Evolutionary conservation across 169 alveolate species (phyloP), one percentile per base, ranked within the genome.

Genomic region (Plasmodium falciparum): DNA sequence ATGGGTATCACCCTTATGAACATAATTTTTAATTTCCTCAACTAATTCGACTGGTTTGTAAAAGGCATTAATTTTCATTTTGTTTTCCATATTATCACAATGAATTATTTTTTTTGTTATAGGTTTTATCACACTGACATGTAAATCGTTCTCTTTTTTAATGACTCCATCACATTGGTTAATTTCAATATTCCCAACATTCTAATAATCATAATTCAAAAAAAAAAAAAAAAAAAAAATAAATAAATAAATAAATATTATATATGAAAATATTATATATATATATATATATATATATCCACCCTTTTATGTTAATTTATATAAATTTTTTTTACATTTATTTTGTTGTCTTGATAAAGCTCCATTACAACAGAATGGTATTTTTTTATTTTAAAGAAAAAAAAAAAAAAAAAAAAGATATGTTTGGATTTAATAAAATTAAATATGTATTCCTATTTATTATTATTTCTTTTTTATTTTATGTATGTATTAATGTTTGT

Each of bases 31-130:
- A 2, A 83, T 73, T 49, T 83, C 91, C 59, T 83, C 91, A 45
- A 83, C 91, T 39, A 83, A 45, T 49, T 83, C 86, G 4, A 83
- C 86, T 58, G 91, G 91, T 59, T 83, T 83, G 61, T 83, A 83
- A 69, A 58, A 83, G 26, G 86, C 86, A 73, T 83, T 69, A 59
- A 83, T 71, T 72, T 83, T 56, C 9, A 22, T 56, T 33, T 33
- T 33, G 45, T 33, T 33, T 52, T 52, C 11, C 12, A 45, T 70
- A 67, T 72, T 26, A n/a, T 26, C 73, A n/a, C 69, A 83, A 49
- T 83, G 66, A 69, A 83, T 69, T 50, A 47, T 63, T 13, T 59
- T 43, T 63, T 83, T 83, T 59, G 72, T 63, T n/a, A 83, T 69
- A 17, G 91, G 91, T 61, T 70, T 83, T 69, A 83, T 72, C 17